Evolutionary conservation across 1,139 yeast species (phyloP).

Genomic region (Saccharomycopsis hybrid): DNA sequence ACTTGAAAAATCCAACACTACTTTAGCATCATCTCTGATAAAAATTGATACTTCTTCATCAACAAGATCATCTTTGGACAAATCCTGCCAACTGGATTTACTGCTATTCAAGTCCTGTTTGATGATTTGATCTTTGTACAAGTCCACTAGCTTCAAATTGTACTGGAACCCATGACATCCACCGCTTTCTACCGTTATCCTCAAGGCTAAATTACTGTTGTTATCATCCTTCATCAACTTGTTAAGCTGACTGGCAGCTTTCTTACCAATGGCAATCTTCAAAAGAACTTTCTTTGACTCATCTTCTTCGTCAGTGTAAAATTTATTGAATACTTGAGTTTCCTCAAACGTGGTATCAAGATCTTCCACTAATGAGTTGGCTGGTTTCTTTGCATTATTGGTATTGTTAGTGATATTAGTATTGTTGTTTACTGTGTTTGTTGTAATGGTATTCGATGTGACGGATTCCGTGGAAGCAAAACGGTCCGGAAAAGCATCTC

Average conservation of each 20-base stretch:
- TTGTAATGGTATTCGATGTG: too few species aligned
- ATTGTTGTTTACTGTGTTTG: too few species aligned
- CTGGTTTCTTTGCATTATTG: background rate
- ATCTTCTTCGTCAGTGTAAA: slow-evolving; percentile 1
- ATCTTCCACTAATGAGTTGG: slow-evolving; percentile 15
- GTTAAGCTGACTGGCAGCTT: slow-evolving; percentile 50
- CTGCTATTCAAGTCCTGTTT: slow-evolving; percentile 23
- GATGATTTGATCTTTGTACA: slow-evolving; percentile 31
- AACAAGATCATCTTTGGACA: slow-evolving; percentile 31
- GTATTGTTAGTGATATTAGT: too few species aligned
- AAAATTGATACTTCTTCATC: slow-evolving; percentile 42
- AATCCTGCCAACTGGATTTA: background rate
- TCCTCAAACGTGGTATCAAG: slow-evolving; percentile 9
- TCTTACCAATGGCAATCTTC: slow-evolving; percentile 34
- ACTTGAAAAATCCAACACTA: slow-evolving; percentile 75
- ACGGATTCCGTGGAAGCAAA: too few species aligned
- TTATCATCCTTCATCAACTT: slow-evolving; percentile 50
- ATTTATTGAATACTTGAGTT: slow-evolving; percentile 14
- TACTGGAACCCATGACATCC: slow-evolving; percentile 99
- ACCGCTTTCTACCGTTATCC: slow-evolving; percentile 88
- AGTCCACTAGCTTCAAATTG: slow-evolving; percentile 54
- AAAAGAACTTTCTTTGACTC: slow-evolving; percentile 21
- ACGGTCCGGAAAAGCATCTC: too few species aligned
- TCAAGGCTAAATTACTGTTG: slow-evolving; percentile 56
- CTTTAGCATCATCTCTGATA: slow-evolving; percentile 60